These are phyloP conservation scores for Candida sphagnicola DNA, from an alignment of 805 yeast species.

Conservation along the genomic window DNA sequence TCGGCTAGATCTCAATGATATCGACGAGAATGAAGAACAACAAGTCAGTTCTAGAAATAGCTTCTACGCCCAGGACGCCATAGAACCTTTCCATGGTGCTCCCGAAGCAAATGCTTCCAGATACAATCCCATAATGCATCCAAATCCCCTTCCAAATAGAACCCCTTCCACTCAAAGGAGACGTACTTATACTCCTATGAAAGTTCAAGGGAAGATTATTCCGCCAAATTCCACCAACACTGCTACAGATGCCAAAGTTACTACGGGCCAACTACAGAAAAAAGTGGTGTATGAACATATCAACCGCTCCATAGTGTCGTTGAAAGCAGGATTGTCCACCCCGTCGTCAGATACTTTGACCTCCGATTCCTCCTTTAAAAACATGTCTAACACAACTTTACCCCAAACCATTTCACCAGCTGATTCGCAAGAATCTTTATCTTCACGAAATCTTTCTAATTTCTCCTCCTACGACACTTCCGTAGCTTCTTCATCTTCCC, in stretches of 20 bases:
- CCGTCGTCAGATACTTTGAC: neutral
- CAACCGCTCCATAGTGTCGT: neutral
- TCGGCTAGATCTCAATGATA: conserved; percentile 28
- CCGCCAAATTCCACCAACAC: neutral
- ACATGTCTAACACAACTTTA: neutral
- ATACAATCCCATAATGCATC: no score
- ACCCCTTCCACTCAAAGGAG: neutral
- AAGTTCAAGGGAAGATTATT: neutral
- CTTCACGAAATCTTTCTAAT: no score
- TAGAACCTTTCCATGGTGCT: no score
- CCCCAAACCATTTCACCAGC: neutral
- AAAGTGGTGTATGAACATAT: neutral
- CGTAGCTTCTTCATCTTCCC: no score
- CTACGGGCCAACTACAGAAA: neutral
- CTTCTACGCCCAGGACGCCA: neutral
- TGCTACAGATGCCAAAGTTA: neutral
- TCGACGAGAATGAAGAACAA: conserved; percentile 16
- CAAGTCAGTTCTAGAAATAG: neutral
- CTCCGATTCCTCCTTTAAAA: neutral
- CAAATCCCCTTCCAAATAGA: neutral
- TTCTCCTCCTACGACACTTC: no score
- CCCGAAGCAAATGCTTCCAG: neutral
- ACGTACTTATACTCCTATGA: neutral
- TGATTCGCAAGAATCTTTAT: no score
- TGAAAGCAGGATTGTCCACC: neutral